These are phyloP conservation scores for Diaporthe australafricana DNA, from an alignment of 2,329 filamentous ascomycete species.

Conservation along the genomic window DNA sequence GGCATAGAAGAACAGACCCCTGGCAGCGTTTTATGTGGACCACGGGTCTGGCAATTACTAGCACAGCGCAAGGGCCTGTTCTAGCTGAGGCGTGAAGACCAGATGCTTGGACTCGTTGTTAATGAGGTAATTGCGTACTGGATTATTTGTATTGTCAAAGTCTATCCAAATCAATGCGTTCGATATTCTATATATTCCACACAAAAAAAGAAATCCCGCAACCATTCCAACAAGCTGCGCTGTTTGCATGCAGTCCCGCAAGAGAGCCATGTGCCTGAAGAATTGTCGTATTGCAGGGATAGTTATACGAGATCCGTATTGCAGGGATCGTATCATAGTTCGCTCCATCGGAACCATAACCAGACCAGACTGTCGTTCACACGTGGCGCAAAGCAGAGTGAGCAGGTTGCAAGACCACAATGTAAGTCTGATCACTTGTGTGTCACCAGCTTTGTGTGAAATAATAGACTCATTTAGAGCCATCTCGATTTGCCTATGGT, in stretches of 20 bases:
- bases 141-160: neutral
- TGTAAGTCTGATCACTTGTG: neutral
- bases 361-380: neutral
- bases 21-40: neutral
- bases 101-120: neutral
- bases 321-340: neutral
- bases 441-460: neutral
- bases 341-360: neutral
- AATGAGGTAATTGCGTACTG: neutral
- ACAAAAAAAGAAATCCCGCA: neutral
- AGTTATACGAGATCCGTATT: neutral
- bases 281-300: neutral
- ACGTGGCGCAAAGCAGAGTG: rapidly evolving
- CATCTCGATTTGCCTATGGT: neutral
- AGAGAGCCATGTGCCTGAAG: neutral
- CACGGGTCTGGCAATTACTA: neutral
- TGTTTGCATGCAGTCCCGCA: neutral
- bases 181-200: neutral
- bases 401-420: no score
- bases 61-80: neutral
- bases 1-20: no score
- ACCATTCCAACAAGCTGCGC: no score
- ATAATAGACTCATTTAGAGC: neutral
- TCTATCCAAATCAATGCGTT: neutral
- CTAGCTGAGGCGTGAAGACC: neutral